Base-by-base conservation (phyloP, 2,329 filamentous ascomycete genomes). In the Pleoardoris graminearum region DNA sequence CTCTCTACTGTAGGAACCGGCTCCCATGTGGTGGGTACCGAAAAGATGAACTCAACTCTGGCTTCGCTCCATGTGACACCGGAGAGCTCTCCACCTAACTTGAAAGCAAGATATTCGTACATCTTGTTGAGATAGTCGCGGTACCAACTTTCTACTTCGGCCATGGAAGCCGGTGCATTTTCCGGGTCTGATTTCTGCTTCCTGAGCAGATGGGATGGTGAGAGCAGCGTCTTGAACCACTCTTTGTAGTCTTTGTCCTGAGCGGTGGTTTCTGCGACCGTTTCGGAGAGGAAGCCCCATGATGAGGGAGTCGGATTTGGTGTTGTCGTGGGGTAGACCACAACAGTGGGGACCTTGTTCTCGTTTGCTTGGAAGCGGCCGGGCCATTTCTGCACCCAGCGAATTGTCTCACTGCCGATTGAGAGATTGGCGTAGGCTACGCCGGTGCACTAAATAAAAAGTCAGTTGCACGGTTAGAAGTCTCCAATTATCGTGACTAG, bases 171-270 rank as follows among this genome's bases (percentile, higher is more conserved):
- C 0, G 80, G 79, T 0, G 75, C 75, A 23, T 75, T 73, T n/a
- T 72, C 61, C 0, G 80, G 73, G 10, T 78, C 77, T 25, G 78
- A 57, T 3, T 68, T 65, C 53, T 79, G 78, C 35, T 76, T 77
- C 16, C 71, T 67, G 0, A 62, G 66, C 1, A 83, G 66, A 7
- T 75, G 79, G 7, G 73, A 72, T 4, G 73, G 69, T 48, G 83
- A 81, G 12, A 82, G 74, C 57, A 78, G 82, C 54, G 81, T 81
- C 59, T 84, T 83, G 74, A 84, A 83, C 74, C 81, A 81, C 50
- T 82, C 79, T 7, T 72, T 70, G 33, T 70, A 66, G 12, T 74
- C 72, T 32, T 76, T 76, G 19, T 79, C 74, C 14, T 79, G 73
- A 7, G 80, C 77, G 16, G 60, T 66, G 8, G 57, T 59, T 42